Conservation (phyloP, 768 basidiomycete genomes). For the Pulveroboletus sp. region DNA sequence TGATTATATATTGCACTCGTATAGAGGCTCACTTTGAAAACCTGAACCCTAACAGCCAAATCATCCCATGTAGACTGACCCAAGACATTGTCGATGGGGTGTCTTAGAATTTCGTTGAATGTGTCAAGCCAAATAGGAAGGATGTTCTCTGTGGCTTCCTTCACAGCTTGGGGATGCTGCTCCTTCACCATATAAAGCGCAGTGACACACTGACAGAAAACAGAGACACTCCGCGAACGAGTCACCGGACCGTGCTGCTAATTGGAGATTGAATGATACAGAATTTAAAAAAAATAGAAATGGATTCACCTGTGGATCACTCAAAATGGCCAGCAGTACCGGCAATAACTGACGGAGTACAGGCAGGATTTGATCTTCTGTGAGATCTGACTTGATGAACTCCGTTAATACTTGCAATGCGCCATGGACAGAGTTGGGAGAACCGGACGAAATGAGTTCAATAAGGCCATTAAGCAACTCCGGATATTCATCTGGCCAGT, state of each 20-base stretch:
- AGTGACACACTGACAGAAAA: conserved; percentile 86
- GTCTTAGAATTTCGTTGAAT: conserved; percentile 68
- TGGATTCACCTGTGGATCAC: conserved; percentile 58
- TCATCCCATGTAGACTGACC: conserved; percentile 72
- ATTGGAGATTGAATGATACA: background rate
- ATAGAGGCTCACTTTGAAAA: conserved; percentile 63
- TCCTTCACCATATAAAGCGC: conserved; percentile 95
- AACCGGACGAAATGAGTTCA: conserved; percentile 65
- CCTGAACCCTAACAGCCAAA: conserved; percentile 71
- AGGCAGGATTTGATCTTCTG: conserved; percentile 92
- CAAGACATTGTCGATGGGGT: conserved; percentile 59
- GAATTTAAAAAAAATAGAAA: background rate
- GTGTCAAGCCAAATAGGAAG: conserved; percentile 91
- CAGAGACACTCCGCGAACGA: conserved; percentile 77
- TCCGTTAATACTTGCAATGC: conserved; percentile 96
- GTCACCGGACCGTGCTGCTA: conserved; percentile 75
- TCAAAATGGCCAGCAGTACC: conserved; percentile 75
- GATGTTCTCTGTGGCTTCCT: conserved; percentile 73
- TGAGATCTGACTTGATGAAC: conserved; percentile 87
- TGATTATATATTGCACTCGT: background rate
- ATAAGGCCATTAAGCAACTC: conserved; percentile 77
- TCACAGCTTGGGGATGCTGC: conserved; percentile 81
- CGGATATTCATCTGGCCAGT: conserved; percentile 97
- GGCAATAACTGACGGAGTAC: conserved; percentile 87
- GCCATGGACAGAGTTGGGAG: conserved; percentile 80